These are phyloP conservation scores for Balamuthia mandrillaris DNA, from an alignment of 208 protist species.

Conservation along the genomic window DNA sequence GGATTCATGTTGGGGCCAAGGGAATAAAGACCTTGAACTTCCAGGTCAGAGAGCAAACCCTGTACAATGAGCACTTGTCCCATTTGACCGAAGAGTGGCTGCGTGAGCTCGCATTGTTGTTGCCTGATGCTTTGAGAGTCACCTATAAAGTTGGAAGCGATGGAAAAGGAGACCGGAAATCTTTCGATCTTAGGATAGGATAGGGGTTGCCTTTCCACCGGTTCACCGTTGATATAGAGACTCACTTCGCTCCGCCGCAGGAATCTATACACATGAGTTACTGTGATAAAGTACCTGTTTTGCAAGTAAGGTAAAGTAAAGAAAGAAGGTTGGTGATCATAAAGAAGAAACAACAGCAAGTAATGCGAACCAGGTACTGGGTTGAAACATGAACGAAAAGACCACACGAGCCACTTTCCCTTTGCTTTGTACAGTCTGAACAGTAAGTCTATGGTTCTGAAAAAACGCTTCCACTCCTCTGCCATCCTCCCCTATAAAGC, in stretches of 20 bases:
- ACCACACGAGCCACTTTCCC: no score
- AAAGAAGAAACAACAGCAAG: neutral
- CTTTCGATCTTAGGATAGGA: slow-evolving; percentile 29
- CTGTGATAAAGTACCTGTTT: slow-evolving; percentile 13
- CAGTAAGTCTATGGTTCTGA: no score
- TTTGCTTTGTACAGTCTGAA: slow-evolving; percentile 5
- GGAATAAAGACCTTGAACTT: neutral
- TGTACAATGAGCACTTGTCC: slow-evolving; percentile 15
- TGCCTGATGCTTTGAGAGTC: slow-evolving; percentile 1
- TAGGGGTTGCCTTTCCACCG: slow-evolving; percentile 17
- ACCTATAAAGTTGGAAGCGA: no score
- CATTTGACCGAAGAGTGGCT: slow-evolving; percentile 32
- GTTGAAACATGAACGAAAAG: no score
- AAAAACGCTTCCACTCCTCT: slow-evolving; percentile 26
- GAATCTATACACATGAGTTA: slow-evolving; percentile 28
- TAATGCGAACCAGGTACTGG: neutral
- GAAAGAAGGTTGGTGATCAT: neutral
- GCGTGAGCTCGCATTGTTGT: neutral
- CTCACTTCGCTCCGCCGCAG: slow-evolving; percentile 12
- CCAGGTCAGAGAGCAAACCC: neutral
- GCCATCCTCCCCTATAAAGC: neutral
- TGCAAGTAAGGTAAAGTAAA: no score
- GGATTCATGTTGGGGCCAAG: slow-evolving; percentile 23
- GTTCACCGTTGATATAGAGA: slow-evolving; percentile 19
- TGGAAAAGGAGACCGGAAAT: neutral